Conservation (phyloP, 331 rosid species). For the Prunus yedoensis region DNA sequence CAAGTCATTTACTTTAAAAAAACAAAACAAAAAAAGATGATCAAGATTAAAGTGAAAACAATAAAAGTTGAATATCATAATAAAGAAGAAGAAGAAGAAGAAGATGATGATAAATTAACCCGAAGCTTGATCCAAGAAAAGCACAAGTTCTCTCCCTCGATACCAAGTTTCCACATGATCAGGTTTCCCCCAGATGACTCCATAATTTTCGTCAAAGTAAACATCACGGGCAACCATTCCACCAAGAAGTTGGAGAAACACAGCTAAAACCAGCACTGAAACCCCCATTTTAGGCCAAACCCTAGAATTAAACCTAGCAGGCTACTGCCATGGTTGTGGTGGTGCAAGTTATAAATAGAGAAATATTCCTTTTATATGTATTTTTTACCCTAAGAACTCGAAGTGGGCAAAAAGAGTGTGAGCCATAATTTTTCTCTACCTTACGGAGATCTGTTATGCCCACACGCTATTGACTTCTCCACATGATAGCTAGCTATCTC, state of each 20-base stretch:
- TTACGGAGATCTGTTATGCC: constrained; percentile 19
- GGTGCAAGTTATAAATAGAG: neutral
- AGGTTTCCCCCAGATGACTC: neutral
- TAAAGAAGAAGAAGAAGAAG: neutral
- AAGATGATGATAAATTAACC: neutral
- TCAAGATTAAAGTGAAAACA: no score
- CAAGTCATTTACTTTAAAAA: no score
- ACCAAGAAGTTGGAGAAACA: neutral
- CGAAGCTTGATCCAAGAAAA: neutral
- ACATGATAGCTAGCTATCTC: no score
- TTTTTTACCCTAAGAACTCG: neutral
- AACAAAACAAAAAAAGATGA: no score
- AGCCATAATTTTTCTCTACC: constrained; percentile 38
- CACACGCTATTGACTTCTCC: constrained; percentile 48
- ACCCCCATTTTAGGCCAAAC: neutral
- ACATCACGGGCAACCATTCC: neutral
- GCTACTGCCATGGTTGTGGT: neutral
- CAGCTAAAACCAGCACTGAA: neutral
- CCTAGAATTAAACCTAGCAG: no score
- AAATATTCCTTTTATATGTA: no score
- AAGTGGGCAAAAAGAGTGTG: constrained; percentile 33
- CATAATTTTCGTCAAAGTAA: neutral
- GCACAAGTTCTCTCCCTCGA: neutral
- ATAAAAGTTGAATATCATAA: no score
- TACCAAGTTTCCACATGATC: neutral